Percentiles rank a stretch among this genome's conserved stretches.
phyloP scores from a whole-genome alignment of 352 stramenopile genomes.

The Pythium rhizo-oryzae region DNA sequence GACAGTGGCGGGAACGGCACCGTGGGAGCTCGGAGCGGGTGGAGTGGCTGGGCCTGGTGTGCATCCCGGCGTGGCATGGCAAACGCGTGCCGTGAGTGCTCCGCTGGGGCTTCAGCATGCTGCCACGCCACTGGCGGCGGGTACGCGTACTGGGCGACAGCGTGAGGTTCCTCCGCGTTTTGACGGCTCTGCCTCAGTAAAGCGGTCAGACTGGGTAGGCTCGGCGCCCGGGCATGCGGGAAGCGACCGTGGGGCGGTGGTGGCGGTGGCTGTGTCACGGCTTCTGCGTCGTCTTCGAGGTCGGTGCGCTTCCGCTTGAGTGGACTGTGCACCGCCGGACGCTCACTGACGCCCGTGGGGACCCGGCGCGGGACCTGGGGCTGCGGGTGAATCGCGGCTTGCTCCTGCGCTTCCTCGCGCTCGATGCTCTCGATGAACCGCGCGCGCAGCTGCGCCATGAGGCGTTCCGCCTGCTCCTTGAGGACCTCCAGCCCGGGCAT shows the following conservation, averaged over 20 bases:
- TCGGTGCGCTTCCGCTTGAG: conserved; percentile 13
- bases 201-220: neutral
- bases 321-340: neutral
- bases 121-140: no score
- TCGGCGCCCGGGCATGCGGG: neutral
- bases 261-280: neutral
- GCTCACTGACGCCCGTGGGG: neutral
- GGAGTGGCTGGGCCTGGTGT: neutral
- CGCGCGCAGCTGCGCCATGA: conserved; percentile 41
- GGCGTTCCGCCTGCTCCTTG: conserved; percentile 39
- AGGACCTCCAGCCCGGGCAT: conserved; percentile 48
- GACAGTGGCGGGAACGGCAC: neutral
- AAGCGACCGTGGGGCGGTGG: neutral
- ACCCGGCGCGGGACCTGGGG: neutral
- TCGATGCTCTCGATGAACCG: conserved; percentile 67
- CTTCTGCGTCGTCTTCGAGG: neutral
- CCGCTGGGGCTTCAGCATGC: no score
- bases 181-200: neutral
- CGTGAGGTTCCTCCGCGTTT: neutral
- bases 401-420: conserved; percentile 42
- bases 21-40: neutral
- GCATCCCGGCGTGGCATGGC: neutral
- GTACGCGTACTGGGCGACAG: neutral
- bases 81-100: neutral
- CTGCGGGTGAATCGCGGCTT: neutral